These are phyloP conservation scores for Phytophthora boehmeriae DNA, from an alignment of 352 stramenopile genomes.

Conservation along the genomic window DNA sequence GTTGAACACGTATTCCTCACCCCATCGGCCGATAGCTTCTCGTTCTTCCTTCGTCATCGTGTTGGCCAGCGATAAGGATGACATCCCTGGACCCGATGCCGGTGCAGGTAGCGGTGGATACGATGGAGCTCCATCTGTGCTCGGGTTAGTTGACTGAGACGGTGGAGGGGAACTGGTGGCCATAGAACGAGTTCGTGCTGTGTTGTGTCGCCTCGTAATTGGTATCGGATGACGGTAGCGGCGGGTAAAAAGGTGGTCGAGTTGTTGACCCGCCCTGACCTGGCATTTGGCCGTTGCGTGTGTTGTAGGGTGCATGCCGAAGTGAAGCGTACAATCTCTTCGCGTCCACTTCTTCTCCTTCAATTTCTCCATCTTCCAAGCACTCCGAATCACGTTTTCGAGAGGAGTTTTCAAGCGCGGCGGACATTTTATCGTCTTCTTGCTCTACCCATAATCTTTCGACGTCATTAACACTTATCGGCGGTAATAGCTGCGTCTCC, in stretches of 20 bases:
- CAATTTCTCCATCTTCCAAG: slow-evolving; percentile 66
- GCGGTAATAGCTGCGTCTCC: slow-evolving; percentile 61
- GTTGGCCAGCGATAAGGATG: slow-evolving; percentile 43
- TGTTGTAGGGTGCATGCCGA: slow-evolving; percentile 14
- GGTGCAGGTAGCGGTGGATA: slow-evolving; percentile 16
- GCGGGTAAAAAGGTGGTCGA: slow-evolving; percentile 1
- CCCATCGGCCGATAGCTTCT: slow-evolving; percentile 80
- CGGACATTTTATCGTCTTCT: not conserved
- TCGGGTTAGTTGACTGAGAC: slow-evolving; percentile 7
- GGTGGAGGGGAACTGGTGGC: slow-evolving; percentile 22
- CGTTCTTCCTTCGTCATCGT: slow-evolving; percentile 79
- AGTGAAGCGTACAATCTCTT: slow-evolving; percentile 28
- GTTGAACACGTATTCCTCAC: slow-evolving; percentile 84
- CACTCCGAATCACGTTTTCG: slow-evolving; percentile 23
- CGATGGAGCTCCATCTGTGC: slow-evolving; percentile 12
- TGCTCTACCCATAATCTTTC: slow-evolving; percentile 40
- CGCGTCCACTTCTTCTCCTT: slow-evolving; percentile 23
- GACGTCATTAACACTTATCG: slow-evolving; percentile 39
- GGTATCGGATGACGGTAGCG: slow-evolving; percentile 11
- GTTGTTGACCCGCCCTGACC: not conserved
- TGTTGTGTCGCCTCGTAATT: slow-evolving; percentile 13
- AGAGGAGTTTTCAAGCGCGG: slow-evolving; percentile 3
- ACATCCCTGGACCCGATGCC: slow-evolving; percentile 11
- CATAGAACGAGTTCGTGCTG: slow-evolving; percentile 13
- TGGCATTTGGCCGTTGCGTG: not conserved